Evolutionary conservation across 73 alveolate genomes (phyloP), one percentile per base, ranked within the genome.

Genomic region (Tetrahymena borealis): DNA sequence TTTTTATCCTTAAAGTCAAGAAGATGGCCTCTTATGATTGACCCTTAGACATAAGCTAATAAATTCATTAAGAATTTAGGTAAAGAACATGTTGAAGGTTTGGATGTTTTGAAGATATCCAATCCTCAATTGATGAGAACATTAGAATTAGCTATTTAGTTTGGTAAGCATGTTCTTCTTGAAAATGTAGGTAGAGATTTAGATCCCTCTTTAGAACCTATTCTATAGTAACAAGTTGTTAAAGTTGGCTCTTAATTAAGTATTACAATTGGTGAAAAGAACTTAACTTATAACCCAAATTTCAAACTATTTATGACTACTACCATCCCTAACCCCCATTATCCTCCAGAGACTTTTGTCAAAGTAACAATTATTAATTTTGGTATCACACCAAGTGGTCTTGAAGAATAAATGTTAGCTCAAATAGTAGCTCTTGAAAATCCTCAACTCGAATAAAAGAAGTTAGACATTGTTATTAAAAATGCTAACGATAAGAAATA

Each of bases 1-100:
- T 79, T 31, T 32, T 79, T 37, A 32, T 24, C 18, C 1, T 20
- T 97, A 31, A 96, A 98, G 94, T 96, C 99, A 96, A 97, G 98
- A 94, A 97, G 99, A 96, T 98, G 99, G 99, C 98, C 99, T 60
- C 96, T 99, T 90, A 97, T 98, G 98, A 98, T 98, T 43, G 99
- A 99, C 95, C 99, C 99, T 39, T 98, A 99, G 92, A 96, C 97
- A 94, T 99, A 99, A 94, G 99, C 99, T 11, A 97, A 96, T 93
- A 95, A 92, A 90, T 98, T 97, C 97, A 96, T 97, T 36, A 98
- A 95, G 94, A 95, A 93, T 79, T 18, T 36, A 18, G 43, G 40
- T 79, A 79, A 36, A 36, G 43, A 79, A 96, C 97, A 60, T 94
- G 96, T 92, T 85, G 98, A 41, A 94, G 95, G 97, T 91, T 94